phyloP scores from a whole-genome alignment of 768 basidiomycete species.

The Rhodocollybia butyracea region DNA sequence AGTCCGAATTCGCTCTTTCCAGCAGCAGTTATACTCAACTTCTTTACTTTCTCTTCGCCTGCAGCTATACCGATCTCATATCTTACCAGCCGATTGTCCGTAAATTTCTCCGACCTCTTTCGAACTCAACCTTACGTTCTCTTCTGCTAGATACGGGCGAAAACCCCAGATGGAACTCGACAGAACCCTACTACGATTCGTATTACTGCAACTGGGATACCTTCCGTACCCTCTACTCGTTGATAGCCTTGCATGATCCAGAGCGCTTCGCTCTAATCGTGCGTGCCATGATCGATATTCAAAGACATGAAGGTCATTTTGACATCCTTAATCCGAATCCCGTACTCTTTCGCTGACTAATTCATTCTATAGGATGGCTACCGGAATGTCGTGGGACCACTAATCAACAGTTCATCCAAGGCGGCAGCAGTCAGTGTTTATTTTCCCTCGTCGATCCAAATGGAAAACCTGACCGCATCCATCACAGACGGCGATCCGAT shows the following conservation, averaged over 20 bases:
- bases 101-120: neutral
- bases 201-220: slow-evolving; percentile 75
- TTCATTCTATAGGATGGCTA: slow-evolving; percentile 43
- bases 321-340: neutral
- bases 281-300: slow-evolving; percentile 64
- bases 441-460: neutral
- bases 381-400: slow-evolving; percentile 61
- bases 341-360: slow-evolving; percentile 21
- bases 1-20: slow-evolving; percentile 9
- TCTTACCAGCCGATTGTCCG: slow-evolving; percentile 64
- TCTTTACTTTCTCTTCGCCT: no score
- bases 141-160: slow-evolving; percentile 50
- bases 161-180: slow-evolving; percentile 61
- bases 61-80: slow-evolving; percentile 58
- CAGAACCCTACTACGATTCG: slow-evolving; percentile 65
- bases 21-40: neutral
- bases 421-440: slow-evolving; percentile 59
- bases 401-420: slow-evolving; percentile 37
- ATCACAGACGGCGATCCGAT: slow-evolving; percentile 53
- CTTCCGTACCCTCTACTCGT: slow-evolving; percentile 57
- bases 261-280: slow-evolving; percentile 56
- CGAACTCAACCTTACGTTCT: neutral
- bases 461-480: no score
- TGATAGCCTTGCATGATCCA: slow-evolving; percentile 64
- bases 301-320: slow-evolving; percentile 53